Base-by-base conservation (phyloP, 306 rosid genomes). In the Myrica gale region DNA sequence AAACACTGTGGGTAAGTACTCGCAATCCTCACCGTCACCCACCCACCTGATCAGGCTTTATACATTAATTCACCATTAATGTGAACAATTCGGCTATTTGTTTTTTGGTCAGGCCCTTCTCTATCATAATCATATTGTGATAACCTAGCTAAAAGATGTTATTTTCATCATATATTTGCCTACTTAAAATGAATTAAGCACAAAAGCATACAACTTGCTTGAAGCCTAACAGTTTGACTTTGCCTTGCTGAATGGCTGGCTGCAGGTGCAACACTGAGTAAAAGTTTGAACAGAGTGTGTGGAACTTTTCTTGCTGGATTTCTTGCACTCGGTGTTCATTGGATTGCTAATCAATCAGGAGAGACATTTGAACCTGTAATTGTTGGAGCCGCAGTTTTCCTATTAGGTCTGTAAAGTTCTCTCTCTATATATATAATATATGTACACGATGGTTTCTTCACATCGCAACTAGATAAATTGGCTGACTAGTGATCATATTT, bases 191-290 rank as follows among this genome's bases (percentile, higher is more conserved):
- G n/a, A n/a, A n/a, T n/a, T n/a, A n/a, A n/a, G n/a, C n/a, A n/a
- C n/a, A n/a, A n/a, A n/a, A n/a, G 8, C 17, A 50, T 47, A 3
- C 15, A n/a, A 61, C 52, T 17, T 15, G 4, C 32, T 9, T 10
- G 55, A 47, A 56, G 19, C 70, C 44, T 4, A 52, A 52, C 32
- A 20, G 65, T 62, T 73, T 19, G 39, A 8, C 26, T 53, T 46
- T 43, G 0, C 68, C 26, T 53, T 50, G 9, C 12, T 37, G 16
- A 48, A 0, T 58, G 11, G 37, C 37, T 57, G 48, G 67, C 82
- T 86, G 77, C 88, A 95, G 98, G 97, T 51, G 91, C 96, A n/a
- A 88, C 99, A 0, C 47, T 90, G n/a, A 1, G 2, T 73, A 95
- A 85, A 85, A 75, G 85, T 60, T 23, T 89, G 52, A 95, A 95